phyloP scores from a whole-genome alignment of 331 rosid genomes.

The Cucumis variabilis region DNA sequence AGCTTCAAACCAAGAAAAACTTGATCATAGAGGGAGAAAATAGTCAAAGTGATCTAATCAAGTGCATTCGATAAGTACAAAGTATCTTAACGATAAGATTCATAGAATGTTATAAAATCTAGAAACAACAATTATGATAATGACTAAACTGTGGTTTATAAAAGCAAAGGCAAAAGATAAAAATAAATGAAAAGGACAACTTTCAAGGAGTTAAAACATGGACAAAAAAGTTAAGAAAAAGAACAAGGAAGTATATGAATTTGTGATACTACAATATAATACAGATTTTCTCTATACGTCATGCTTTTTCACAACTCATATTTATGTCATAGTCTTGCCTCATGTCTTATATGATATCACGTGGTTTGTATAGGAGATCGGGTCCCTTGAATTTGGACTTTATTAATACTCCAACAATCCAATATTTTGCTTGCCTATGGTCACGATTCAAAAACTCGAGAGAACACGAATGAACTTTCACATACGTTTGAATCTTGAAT shows the following conservation, averaged over 20 bases:
- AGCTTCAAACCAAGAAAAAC: constrained; percentile 16
- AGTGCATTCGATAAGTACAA: constrained; percentile 12
- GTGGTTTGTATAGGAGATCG: too few relatives aligned
- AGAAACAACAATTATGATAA: constrained; percentile 50
- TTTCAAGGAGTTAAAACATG: constrained; percentile 41
- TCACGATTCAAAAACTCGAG: too few relatives aligned
- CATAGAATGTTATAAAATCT: constrained; percentile 47
- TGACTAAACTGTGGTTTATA: constrained; percentile 23
- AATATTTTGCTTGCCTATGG: too few relatives aligned
- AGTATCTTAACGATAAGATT: constrained; percentile 28
- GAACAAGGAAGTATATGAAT: constrained; percentile 32
- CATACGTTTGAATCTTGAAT: too few relatives aligned
- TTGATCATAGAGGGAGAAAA: neutral
- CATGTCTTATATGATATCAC: too few relatives aligned
- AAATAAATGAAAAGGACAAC: constrained; percentile 35
- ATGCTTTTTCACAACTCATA: too few relatives aligned
- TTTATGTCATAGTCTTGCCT: too few relatives aligned
- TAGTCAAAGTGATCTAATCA: neutral
- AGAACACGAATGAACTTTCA: too few relatives aligned
- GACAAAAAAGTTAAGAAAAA: neutral
- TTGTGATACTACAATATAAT: too few relatives aligned
- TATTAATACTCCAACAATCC: too few relatives aligned
- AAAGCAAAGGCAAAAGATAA: constrained; percentile 8
- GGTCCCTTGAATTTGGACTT: too few relatives aligned
- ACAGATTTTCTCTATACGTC: too few relatives aligned